A percentile compares a stretch with the other conserved stretches of the same genome.
phyloP scores from a whole-genome alignment of 2,329 filamentous ascomycete species.

The Xylaria sp. region DNA sequence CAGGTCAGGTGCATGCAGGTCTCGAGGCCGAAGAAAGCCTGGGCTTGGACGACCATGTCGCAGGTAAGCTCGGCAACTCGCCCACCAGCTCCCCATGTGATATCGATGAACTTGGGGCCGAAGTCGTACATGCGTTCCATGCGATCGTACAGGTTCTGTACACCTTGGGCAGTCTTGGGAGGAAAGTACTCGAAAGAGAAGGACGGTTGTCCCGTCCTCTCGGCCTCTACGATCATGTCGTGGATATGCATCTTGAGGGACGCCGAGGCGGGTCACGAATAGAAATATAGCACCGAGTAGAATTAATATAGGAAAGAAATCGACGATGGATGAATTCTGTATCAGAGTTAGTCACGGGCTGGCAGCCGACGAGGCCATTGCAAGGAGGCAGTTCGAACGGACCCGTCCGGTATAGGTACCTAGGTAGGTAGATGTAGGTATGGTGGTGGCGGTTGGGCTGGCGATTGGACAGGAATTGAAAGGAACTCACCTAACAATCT shows the following conservation, averaged over 20 bases:
- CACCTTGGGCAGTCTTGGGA: constrained; percentile 94
- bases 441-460: no score
- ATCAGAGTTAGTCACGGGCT: no score
- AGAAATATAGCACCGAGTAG: not conserved
- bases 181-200: constrained; percentile 99
- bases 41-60: constrained; percentile 96
- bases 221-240: constrained; percentile 83
- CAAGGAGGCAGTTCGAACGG: no score
- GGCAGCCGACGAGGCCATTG: no score
- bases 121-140: constrained; percentile 99
- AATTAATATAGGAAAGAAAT: constrained; percentile 1
- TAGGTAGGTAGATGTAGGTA: not conserved
- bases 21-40: constrained; percentile 93
- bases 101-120: constrained; percentile 94
- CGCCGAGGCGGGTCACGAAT: not conserved
- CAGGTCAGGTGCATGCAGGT: constrained; percentile 99
- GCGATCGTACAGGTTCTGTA: constrained; percentile 98
- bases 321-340: constrained; percentile 17
- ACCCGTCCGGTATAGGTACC: not conserved
- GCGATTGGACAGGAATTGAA: not conserved
- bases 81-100: constrained; percentile 97
- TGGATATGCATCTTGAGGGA: constrained; percentile 84
- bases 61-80: constrained; percentile 88
- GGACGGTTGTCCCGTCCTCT: constrained; percentile 77
- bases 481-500: constrained; percentile 22